Percentiles rank a stretch among this genome's conserved stretches.
Conservation (phyloP, 2,329 filamentous ascomycete species). For the Pseudogymnoascus sp. region DNA sequence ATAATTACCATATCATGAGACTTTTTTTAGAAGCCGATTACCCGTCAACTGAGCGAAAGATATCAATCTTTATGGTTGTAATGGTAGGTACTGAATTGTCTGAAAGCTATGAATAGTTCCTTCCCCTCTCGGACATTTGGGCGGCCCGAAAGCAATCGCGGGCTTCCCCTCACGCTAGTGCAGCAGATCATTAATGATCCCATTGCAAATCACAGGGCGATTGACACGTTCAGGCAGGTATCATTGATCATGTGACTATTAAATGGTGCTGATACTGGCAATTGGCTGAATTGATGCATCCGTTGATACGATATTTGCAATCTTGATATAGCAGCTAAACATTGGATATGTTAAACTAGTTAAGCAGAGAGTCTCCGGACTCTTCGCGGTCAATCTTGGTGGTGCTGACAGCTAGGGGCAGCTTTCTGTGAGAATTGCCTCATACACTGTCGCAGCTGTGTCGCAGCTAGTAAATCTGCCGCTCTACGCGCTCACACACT, state of each 20-base stretch:
- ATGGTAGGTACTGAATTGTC: not conserved
- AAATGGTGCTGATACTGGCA: not conserved
- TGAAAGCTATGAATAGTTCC: not conserved
- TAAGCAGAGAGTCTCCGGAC: not conserved
- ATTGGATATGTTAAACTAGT: not conserved
- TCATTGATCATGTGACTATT: not conserved
- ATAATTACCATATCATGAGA: not conserved
- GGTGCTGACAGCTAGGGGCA: not conserved
- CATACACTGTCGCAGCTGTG: not conserved
- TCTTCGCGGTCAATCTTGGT: not conserved
- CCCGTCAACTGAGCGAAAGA: not conserved
- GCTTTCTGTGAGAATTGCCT: not conserved
- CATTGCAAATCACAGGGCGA: not conserved
- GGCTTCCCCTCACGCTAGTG: constrained; percentile 3
- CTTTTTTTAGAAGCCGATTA: not conserved
- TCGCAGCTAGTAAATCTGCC: not conserved
- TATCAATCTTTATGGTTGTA: not conserved
- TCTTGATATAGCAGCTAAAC: not conserved
- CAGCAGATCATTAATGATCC: not conserved
- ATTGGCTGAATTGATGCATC: not conserved
- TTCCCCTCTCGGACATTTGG: not conserved
- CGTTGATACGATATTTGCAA: not conserved
- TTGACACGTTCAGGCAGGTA: not conserved
- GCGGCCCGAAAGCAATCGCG: not conserved
- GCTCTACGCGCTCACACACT: not conserved